A percentile compares a stretch with the other conserved stretches of the same genome.
These are phyloP conservation scores for Papilionanthe hybrid DNA, from an alignment of 116 monocot genomes.

Conservation along the genomic window DNA sequence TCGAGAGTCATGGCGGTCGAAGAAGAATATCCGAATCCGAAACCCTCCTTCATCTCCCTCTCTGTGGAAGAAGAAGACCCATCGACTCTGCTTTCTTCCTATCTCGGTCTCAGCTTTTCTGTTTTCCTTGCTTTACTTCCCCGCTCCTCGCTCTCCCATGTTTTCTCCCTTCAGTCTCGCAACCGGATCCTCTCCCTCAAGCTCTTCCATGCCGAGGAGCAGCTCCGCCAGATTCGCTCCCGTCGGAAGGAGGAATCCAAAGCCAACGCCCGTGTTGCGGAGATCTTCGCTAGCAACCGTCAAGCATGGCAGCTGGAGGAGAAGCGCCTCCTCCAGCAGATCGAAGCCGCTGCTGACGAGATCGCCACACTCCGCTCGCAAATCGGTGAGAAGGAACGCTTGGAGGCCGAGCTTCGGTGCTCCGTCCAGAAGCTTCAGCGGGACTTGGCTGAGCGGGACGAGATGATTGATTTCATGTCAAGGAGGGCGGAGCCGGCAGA, in stretches of 20 bases:
- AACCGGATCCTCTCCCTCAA: constrained; percentile 65
- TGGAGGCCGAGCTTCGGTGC: constrained; percentile 23
- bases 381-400: constrained; percentile 29
- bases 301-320: constrained; percentile 75
- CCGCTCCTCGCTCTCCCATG: constrained; percentile 20
- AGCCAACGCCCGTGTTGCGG: constrained; percentile 92
- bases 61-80: not conserved
- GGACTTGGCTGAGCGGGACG: constrained; percentile 14
- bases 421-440: constrained; percentile 8
- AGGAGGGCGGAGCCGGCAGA: not conserved
- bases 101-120: constrained; percentile 70
- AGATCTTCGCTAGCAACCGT: constrained; percentile 91
- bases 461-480: constrained; percentile 14
- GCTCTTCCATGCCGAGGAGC: constrained; percentile 80
- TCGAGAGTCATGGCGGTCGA: not conserved
- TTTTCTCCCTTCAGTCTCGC: constrained; percentile 58
- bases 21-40: not conserved
- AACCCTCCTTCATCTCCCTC: not conserved
- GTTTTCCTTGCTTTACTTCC: constrained; percentile 61
- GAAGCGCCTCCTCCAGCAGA: constrained; percentile 38
- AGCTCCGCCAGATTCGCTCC: constrained; percentile 54
- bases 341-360: constrained; percentile 31
- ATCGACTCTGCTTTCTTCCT: constrained; percentile 28
- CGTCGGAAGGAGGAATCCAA: constrained; percentile 68
- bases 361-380: constrained; percentile 23